These are phyloP conservation scores for Pichia sp. DNA, from an alignment of 1,139 yeast genomes.

Conservation along the genomic window DNA sequence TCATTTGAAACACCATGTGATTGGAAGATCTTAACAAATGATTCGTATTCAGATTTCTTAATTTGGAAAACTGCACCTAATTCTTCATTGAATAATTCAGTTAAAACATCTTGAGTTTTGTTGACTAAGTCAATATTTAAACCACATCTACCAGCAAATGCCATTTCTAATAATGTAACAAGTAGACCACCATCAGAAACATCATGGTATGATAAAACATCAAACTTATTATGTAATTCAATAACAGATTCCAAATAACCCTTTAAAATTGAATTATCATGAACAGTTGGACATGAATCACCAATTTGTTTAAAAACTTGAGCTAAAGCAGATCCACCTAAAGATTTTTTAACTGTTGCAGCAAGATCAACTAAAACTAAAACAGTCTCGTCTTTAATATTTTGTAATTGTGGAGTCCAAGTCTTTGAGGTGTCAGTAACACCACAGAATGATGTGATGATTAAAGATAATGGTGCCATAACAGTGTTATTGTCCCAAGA, in stretches of 20 bases:
- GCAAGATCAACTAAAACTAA: constrained; percentile 81
- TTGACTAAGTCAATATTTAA: constrained; percentile 37
- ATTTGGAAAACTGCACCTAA: constrained; percentile 96
- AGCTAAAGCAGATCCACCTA: constrained; percentile 94
- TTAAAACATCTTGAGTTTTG: constrained; percentile 33
- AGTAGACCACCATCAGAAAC: constrained; percentile 95
- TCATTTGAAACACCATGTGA: constrained; percentile 53
- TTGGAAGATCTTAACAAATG: constrained; percentile 50
- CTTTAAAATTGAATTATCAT: constrained; percentile 56
- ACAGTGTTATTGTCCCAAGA: constrained; percentile 92
- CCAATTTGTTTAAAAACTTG: constrained; percentile 92
- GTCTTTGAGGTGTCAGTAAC: constrained; percentile 80
- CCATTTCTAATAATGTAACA: constrained; percentile 87
- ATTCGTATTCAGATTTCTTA: constrained; percentile 41
- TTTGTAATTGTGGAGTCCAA: constrained; percentile 84
- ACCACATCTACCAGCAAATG: constrained; percentile 93
- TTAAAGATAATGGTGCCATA: constrained; percentile 89
- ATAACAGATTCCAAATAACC: constrained; percentile 64
- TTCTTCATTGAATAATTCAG: constrained; percentile 83
- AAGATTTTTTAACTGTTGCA: constrained; percentile 45
- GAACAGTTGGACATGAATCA: constrained; percentile 75
- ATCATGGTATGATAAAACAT: constrained; percentile 89
- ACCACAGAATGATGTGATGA: constrained; percentile 86
- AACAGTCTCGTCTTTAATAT: constrained; percentile 44
- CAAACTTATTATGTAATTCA: constrained; percentile 58